These are phyloP conservation scores for Phytophthora lateralis DNA, from an alignment of 352 stramenopile species.

Conservation along the genomic window DNA sequence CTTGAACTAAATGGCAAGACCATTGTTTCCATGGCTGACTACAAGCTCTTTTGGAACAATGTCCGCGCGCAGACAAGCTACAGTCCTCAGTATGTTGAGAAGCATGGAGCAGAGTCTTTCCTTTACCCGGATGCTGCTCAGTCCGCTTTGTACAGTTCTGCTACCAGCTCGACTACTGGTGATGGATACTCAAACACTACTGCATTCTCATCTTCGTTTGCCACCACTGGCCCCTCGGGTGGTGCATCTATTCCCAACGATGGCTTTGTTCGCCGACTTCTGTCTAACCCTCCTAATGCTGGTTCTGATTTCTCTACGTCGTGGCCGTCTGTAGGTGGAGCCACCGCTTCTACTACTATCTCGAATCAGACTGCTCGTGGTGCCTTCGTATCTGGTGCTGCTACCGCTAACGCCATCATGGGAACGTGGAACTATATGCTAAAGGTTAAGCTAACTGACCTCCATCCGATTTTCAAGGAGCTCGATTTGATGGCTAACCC, in stretches of 20 bases:
- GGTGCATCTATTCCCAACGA: not conserved
- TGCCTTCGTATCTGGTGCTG: conserved; percentile 1
- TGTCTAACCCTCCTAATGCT: not conserved
- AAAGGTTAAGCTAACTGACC: conserved; percentile 5
- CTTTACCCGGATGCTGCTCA: not conserved
- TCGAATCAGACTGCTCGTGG: conserved; percentile 3
- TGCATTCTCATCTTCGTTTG: not conserved
- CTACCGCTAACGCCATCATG: conserved; percentile 5
- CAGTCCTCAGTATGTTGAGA: not conserved
- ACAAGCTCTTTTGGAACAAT: conserved; percentile 12
- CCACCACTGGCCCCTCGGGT: not conserved
- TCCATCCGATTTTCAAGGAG: conserved; percentile 10
- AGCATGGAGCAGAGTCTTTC: not conserved
- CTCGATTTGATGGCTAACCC: conserved; percentile 11
- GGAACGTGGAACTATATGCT: conserved; percentile 14
- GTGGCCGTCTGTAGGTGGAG: not conserved
- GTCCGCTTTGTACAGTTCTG: not conserved
- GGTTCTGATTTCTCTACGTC: not conserved
- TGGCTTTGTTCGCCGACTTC: not conserved
- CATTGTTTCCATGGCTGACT: conserved; percentile 7
- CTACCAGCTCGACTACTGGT: not conserved
- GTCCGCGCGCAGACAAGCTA: conserved; percentile 4
- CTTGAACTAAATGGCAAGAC: conserved; percentile 12
- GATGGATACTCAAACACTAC: not conserved
- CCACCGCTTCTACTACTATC: not conserved